Evolutionary conservation across 2,329 filamentous ascomycete species (phyloP).

Genomic region (Penicillium sp.): DNA sequence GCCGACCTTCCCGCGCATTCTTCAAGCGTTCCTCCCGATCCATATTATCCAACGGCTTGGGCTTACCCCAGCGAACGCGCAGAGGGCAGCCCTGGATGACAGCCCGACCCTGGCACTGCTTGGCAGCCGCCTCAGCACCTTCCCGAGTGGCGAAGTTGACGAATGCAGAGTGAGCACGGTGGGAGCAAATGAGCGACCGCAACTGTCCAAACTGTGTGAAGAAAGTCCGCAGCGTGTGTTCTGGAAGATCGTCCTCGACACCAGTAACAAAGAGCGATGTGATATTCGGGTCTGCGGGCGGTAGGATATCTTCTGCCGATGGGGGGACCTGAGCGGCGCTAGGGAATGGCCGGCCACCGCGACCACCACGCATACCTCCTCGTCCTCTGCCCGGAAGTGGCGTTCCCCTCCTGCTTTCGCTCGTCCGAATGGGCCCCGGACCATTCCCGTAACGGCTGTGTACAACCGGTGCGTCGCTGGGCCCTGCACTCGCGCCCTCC

Average conservation of each 20-base stretch:
- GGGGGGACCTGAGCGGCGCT: slow-evolving; percentile 66
- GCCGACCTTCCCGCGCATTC: slow-evolving; percentile 69
- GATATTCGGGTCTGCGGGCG: slow-evolving; percentile 73
- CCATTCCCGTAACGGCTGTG: slow-evolving; percentile 38
- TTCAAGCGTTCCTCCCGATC: slow-evolving; percentile 73
- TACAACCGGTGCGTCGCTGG: slow-evolving; percentile 36
- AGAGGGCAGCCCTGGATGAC: slow-evolving; percentile 86
- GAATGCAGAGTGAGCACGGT: slow-evolving; percentile 94
- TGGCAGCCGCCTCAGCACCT: slow-evolving; percentile 75
- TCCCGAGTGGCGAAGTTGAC: slow-evolving; percentile 83
- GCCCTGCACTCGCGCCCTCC: slow-evolving; percentile 34
- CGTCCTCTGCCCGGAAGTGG: slow-evolving; percentile 42
- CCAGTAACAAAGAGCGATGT: slow-evolving; percentile 92
- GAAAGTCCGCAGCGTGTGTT: slow-evolving; percentile 81
- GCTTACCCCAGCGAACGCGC: slow-evolving; percentile 82
- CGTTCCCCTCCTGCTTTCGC: slow-evolving; percentile 43
- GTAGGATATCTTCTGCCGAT: slow-evolving; percentile 72
- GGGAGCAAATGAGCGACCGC: slow-evolving; percentile 86
- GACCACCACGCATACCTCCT: slow-evolving; percentile 35
- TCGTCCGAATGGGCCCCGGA: slow-evolving; percentile 65
- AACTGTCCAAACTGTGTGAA: slow-evolving; percentile 88
- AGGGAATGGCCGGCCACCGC: slow-evolving; percentile 55
- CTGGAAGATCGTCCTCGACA: slow-evolving; percentile 88
- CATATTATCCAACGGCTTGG: slow-evolving; percentile 84
- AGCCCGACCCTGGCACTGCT: slow-evolving; percentile 74